Base-by-base conservation (phyloP, 2,329 filamentous ascomycete species). In the Stachybotrys elegans region DNA sequence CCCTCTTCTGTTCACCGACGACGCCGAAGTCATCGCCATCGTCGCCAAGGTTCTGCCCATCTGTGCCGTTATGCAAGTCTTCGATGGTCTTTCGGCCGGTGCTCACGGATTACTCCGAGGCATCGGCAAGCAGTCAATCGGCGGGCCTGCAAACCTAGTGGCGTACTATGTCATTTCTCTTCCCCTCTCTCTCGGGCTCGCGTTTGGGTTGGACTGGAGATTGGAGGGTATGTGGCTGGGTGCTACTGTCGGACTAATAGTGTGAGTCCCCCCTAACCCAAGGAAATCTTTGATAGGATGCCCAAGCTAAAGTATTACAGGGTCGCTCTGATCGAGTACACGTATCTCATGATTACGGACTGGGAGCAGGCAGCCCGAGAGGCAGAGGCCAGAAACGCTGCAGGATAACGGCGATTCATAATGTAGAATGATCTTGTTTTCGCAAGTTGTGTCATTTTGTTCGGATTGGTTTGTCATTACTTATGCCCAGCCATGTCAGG, bases 131-230 rank as follows among this genome's bases (percentile, higher is more conserved):
- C 92, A 97, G 65, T 83, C 89, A 51, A 83, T 97, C 45, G 92
- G 92, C 12, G 91, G 92, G 0, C 95, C 92, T 55, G 83, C 91
- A 7, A 94, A 93, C 57, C 68, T 97, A 3, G 79, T 89, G 40
- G 84, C 84, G 19, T 96, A 96, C 68, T 98, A 97, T 64, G 70
- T 79, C 16, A 76, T 97, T 21, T 92, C 88, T 0, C 73, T 97
- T 65, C 92, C 93, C 0, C 79, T 95, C 25, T 88, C 84, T 31
- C 85, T 96, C 52, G 80, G 78, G 5, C 79, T 86, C 0, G 86
- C 83, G 0, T 95, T 97, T 61, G 84, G 81, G 0, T 68, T 91
- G 4, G 74, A 74, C 17, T 94, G 86, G 89, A 80, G 81, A 38
- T 69, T 97, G 29, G 73, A 80, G 44, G 92, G 92, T 1, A 70